phyloP scores from a whole-genome alignment of 1,139 yeast species.

The Lodderomyces elongisporus region DNA sequence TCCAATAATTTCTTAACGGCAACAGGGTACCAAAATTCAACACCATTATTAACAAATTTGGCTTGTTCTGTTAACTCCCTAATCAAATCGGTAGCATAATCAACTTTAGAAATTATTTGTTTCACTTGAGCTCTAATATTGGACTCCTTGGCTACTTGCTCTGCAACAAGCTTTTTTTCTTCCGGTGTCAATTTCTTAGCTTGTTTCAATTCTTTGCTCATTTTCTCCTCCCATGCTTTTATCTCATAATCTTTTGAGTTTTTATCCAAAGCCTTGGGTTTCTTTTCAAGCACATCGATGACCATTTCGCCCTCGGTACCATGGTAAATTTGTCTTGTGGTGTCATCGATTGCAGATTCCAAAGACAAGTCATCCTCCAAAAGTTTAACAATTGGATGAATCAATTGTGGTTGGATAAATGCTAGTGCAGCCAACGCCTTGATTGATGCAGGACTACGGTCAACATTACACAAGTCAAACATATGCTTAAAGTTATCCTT shows the following conservation, averaged over 20 bases:
- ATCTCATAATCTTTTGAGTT: slow-evolving; percentile 82
- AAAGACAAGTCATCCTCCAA: slow-evolving; percentile 38
- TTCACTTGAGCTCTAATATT: slow-evolving; percentile 47
- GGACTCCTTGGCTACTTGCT: slow-evolving; percentile 59
- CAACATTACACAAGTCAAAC: slow-evolving; percentile 17
- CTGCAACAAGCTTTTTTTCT: slow-evolving; percentile 58
- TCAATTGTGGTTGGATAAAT: slow-evolving; percentile 61
- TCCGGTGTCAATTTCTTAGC: slow-evolving; percentile 67
- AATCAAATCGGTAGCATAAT: slow-evolving; percentile 50
- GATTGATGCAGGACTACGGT: slow-evolving; percentile 36
- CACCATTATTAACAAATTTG: slow-evolving; percentile 59
- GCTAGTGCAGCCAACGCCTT: slow-evolving; percentile 60
- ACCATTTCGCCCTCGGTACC: slow-evolving; percentile 69
- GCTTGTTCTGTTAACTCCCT: slow-evolving; percentile 50
- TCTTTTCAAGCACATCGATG: slow-evolving; percentile 48
- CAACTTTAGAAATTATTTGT: slow-evolving; percentile 30
- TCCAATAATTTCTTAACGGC: slow-evolving; percentile 47
- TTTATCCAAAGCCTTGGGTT: slow-evolving; percentile 42
- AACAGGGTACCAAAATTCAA: slow-evolving; percentile 64
- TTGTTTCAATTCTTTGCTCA: slow-evolving; percentile 59
- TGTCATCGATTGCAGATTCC: slow-evolving; percentile 20
- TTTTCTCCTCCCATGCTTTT: slow-evolving; percentile 82
- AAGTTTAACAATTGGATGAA: slow-evolving; percentile 49
- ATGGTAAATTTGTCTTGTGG: slow-evolving; percentile 52
- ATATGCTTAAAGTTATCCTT: slow-evolving; percentile 33